phyloP scores from a whole-genome alignment of 2,329 filamentous ascomycete species.

The Leptosphaerulina australis region DNA sequence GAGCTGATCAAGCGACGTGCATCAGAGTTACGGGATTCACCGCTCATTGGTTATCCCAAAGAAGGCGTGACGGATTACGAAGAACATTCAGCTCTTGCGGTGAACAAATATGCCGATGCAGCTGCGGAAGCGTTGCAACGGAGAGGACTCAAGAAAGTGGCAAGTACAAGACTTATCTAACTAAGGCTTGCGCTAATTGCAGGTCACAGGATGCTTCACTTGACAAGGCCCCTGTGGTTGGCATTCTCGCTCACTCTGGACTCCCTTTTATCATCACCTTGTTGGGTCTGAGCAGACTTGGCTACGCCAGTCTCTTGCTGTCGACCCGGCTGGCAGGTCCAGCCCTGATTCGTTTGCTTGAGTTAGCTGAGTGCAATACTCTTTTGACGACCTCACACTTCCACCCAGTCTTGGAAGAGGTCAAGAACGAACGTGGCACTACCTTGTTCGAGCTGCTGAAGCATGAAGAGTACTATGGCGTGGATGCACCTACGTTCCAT shows the following conservation, averaged over 20 bases:
- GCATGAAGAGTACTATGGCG: conserved; percentile 28
- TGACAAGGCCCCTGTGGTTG: conserved; percentile 46
- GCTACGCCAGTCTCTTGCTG: conserved; percentile 61
- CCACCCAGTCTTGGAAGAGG: conserved; percentile 32
- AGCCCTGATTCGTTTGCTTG: conserved; percentile 56
- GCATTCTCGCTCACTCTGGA: conserved; percentile 60
- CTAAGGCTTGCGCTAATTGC: conserved; percentile 5
- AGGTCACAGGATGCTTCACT: conserved; percentile 21
- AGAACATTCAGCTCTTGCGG: conserved; percentile 33
- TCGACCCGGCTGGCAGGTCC: conserved; percentile 60
- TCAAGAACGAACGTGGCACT: conserved; percentile 35
- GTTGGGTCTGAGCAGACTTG: conserved; percentile 61
- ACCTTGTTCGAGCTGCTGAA: conserved; percentile 32
- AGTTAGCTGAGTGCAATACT: conserved; percentile 29
- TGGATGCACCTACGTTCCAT: conserved; percentile 23
- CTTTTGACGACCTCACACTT: conserved; percentile 30
- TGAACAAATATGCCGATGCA: conserved; percentile 36
- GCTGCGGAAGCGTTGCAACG: conserved; percentile 27
- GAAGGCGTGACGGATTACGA: conserved; percentile 31
- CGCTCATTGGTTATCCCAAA: conserved; percentile 34
- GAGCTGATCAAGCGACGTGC: conserved; percentile 34
- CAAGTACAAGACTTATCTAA: conserved; percentile 13
- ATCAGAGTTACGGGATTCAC: conserved; percentile 21
- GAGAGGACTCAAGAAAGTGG: conserved; percentile 30
- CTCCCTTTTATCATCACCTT: conserved; percentile 62